Conservation (phyloP, 164 flowering plant genomes). For the Magnolia kwangsiensis region DNA sequence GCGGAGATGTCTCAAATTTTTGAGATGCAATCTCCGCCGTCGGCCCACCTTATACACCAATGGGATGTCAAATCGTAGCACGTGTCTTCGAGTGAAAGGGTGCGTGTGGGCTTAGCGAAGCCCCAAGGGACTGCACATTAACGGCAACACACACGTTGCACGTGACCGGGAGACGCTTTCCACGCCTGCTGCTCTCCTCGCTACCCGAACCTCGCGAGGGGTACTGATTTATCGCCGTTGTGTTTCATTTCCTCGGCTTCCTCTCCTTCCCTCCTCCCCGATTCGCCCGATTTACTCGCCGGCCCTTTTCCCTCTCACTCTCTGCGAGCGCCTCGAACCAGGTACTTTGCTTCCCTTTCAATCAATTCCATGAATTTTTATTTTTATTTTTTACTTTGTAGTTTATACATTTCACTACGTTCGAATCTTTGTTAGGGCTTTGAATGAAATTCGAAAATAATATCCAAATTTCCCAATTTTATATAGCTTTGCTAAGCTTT, state of each 20-base stretch:
- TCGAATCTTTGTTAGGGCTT: background rate
- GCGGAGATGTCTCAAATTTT: background rate
- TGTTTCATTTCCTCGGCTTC: slow-evolving; percentile 42
- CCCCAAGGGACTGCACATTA: background rate
- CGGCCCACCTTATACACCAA: background rate
- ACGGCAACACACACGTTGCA: slow-evolving; percentile 10
- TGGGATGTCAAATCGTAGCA: too few relatives aligned
- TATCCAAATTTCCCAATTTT: background rate
- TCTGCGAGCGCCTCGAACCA: background rate
- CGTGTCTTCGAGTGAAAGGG: too few relatives aligned
- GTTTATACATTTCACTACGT: background rate
- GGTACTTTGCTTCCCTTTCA: background rate
- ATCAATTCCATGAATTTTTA: background rate
- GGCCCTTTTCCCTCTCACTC: background rate
- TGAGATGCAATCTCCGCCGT: background rate
- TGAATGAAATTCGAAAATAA: background rate
- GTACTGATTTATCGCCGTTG: slow-evolving; percentile 36
- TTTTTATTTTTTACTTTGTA: too few relatives aligned
- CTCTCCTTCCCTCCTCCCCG: slow-evolving; percentile 11
- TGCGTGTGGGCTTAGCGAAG: background rate
- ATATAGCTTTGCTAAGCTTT: too few relatives aligned
- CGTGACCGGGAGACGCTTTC: slow-evolving; percentile 33
- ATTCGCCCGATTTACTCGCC: slow-evolving; percentile 16
- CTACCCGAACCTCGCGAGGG: slow-evolving; percentile 12
- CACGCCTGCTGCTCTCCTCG: slow-evolving; percentile 6